Percentiles rank a stretch among this genome's conserved stretches.
These are phyloP conservation scores for Triticum timopheevii DNA, from an alignment of 176 grass and related monocot species.

Conservation along the genomic window DNA sequence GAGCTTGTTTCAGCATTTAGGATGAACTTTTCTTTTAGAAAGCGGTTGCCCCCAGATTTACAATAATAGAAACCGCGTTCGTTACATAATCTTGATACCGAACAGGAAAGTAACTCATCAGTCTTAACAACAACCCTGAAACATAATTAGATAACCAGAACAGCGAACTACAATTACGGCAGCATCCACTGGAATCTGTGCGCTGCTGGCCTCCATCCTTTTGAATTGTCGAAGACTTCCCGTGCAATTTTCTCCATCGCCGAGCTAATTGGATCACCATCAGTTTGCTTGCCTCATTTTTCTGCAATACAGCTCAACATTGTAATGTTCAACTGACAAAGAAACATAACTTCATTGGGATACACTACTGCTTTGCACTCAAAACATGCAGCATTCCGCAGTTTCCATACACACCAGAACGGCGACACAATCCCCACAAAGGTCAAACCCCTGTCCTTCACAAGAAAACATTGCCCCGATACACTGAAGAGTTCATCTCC, in stretches of 20 bases:
- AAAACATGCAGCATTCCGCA: no score
- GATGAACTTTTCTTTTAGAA: not conserved
- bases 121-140: not conserved
- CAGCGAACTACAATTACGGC: not conserved
- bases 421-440: no score
- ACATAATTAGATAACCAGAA: not conserved
- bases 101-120: not conserved
- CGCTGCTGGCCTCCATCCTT: no score
- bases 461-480: no score
- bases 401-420: no score
- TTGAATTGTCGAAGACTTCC: not conserved
- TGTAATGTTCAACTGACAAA: not conserved
- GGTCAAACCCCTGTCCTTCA: no score
- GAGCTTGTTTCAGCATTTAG: conserved; percentile 14
- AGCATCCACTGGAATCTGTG: not conserved
- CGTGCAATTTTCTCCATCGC: not conserved
- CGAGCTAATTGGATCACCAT: not conserved
- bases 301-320: not conserved
- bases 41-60: not conserved
- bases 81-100: not conserved
- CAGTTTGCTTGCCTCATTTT: not conserved
- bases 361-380: no score
- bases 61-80: not conserved
- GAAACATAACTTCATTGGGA: not conserved
- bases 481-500: no score